Evolutionary conservation across 257 asterid genomes (phyloP).

Genomic region (Misopates orontium): DNA sequence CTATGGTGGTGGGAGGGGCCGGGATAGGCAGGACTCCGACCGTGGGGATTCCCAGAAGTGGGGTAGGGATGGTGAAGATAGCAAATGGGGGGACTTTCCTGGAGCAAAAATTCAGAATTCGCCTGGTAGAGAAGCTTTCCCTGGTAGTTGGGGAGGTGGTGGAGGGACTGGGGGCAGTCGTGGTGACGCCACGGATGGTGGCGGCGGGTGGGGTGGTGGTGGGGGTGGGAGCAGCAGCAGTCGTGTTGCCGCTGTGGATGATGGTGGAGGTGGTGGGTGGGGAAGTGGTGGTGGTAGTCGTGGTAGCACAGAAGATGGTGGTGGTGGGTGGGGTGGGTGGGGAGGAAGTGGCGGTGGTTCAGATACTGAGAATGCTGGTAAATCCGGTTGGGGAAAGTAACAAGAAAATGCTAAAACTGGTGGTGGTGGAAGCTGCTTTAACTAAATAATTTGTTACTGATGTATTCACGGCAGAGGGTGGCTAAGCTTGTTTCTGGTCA

Average conservation of each 20-base stretch:
- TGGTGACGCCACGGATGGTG: slow-evolving; percentile 25
- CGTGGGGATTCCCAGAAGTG: slow-evolving; percentile 70
- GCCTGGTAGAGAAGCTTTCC: slow-evolving; percentile 48
- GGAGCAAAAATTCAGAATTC: slow-evolving; percentile 60
- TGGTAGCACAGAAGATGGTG: slow-evolving; percentile 25
- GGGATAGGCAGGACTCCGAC: slow-evolving; percentile 51
- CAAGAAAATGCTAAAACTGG: slow-evolving; percentile 41
- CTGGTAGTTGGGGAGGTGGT: slow-evolving; percentile 52
- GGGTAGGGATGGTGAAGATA: slow-evolving; percentile 52
- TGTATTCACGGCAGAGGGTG: neutral
- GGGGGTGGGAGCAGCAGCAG: slow-evolving; percentile 29
- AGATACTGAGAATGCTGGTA: slow-evolving; percentile 32
- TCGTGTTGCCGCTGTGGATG: slow-evolving; percentile 32
- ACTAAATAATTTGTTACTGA: too few species aligned
- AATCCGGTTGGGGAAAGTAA: slow-evolving; percentile 54
- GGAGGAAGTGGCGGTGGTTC: slow-evolving; percentile 27
- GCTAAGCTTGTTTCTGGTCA: slow-evolving; percentile 4
- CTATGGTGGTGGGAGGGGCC: slow-evolving; percentile 50
- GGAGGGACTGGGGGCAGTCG: slow-evolving; percentile 29
- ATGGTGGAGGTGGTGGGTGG: slow-evolving; percentile 42
- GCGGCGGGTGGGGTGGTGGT: slow-evolving; percentile 32
- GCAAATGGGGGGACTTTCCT: slow-evolving; percentile 50
- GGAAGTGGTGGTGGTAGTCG: slow-evolving; percentile 29
- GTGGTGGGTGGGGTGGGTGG: slow-evolving; percentile 29
- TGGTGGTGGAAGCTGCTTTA: slow-evolving; percentile 31